Percentiles rank a stretch among this genome's conserved stretches.
These are phyloP conservation scores for Mortierella antarctica DNA, from an alignment of 192 early-diverging fungal species.

Conservation along the genomic window DNA sequence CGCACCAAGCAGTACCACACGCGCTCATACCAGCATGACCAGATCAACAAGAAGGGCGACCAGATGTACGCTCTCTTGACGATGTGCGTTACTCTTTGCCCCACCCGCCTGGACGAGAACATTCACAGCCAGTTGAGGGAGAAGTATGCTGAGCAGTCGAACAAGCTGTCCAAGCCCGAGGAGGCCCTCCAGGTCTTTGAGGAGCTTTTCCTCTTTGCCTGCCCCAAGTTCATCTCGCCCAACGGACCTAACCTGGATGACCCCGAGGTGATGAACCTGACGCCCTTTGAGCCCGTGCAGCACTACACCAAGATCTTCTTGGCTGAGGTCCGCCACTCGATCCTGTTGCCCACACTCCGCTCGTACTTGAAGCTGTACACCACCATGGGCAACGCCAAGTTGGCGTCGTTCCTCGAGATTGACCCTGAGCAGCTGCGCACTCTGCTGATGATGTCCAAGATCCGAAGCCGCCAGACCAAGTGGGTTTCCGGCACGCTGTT, in stretches of 20 bases:
- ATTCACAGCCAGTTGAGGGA: slow-evolving; percentile 90
- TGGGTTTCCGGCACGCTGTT: slow-evolving; percentile 85
- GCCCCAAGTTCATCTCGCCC: slow-evolving; percentile 96
- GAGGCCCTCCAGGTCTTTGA: slow-evolving; percentile 85
- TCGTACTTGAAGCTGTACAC: slow-evolving; percentile 98
- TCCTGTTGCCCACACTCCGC: slow-evolving; percentile 86
- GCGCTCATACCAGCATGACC: slow-evolving; percentile 90
- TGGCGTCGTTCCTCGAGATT: slow-evolving; percentile 89
- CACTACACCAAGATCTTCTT: slow-evolving; percentile 91
- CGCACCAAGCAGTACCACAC: slow-evolving; percentile 96
- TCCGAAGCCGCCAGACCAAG: slow-evolving; percentile 90
- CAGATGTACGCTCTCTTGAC: slow-evolving; percentile 96
- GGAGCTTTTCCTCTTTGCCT: slow-evolving; percentile 91
- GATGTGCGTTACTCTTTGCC: slow-evolving; percentile 90
- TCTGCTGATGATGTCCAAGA: slow-evolving; percentile 94
- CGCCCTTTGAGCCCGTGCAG: slow-evolving; percentile 69
- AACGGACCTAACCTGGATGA: slow-evolving; percentile 88
- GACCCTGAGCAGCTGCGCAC: slow-evolving; percentile 85
- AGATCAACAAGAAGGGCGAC: slow-evolving; percentile 91
- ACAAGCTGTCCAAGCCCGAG: slow-evolving; percentile 74
- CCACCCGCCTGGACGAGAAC: slow-evolving; percentile 93
- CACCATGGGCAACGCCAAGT: slow-evolving; percentile 87
- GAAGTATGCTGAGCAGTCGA: slow-evolving; percentile 92
- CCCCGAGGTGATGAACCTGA: slow-evolving; percentile 47
- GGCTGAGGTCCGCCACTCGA: slow-evolving; percentile 86